Conservation (phyloP, 805 yeast genomes). For the Ogataea siamensis region DNA sequence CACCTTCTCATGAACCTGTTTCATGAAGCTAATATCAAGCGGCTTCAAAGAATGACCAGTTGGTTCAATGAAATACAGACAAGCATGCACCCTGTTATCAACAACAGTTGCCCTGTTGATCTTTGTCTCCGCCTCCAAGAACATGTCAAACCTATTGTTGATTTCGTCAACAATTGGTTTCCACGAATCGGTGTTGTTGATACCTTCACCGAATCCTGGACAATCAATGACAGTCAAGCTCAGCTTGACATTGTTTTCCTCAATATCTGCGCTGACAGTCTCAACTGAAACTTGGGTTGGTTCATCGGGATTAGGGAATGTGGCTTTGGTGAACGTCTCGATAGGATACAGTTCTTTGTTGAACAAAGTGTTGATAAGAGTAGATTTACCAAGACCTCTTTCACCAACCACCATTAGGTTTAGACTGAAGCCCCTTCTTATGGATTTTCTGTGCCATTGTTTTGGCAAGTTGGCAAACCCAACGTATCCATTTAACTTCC, state of each 20-base stretch:
- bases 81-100: slow-evolving; percentile 90
- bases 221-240: slow-evolving; percentile 82
- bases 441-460: slow-evolving; percentile 96
- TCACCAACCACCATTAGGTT: slow-evolving; percentile 91
- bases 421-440: slow-evolving; percentile 84
- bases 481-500: slow-evolving; percentile 87
- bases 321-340: slow-evolving; percentile 22
- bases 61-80: slow-evolving; percentile 92
- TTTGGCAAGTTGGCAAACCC: slow-evolving; percentile 98
- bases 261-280: slow-evolving; percentile 67
- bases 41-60: slow-evolving; percentile 92
- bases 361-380: slow-evolving; percentile 88
- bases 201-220: slow-evolving; percentile 91
- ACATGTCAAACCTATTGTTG: slow-evolving; percentile 79
- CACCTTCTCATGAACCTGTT: slow-evolving; percentile 82
- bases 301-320: slow-evolving; percentile 43
- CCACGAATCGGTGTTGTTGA: slow-evolving; percentile 81
- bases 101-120: slow-evolving; percentile 65
- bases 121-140: slow-evolving; percentile 85
- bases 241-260: slow-evolving; percentile 90
- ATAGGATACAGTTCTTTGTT: slow-evolving; percentile 55
- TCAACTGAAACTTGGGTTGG: slow-evolving; percentile 54
- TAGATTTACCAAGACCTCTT: slow-evolving; percentile 88
- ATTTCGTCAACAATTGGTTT: slow-evolving; percentile 89
- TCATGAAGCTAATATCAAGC: slow-evolving; percentile 85